Evolutionary conservation across 306 rosid genomes (phyloP).

Genomic region (Albizia julibrissin): DNA sequence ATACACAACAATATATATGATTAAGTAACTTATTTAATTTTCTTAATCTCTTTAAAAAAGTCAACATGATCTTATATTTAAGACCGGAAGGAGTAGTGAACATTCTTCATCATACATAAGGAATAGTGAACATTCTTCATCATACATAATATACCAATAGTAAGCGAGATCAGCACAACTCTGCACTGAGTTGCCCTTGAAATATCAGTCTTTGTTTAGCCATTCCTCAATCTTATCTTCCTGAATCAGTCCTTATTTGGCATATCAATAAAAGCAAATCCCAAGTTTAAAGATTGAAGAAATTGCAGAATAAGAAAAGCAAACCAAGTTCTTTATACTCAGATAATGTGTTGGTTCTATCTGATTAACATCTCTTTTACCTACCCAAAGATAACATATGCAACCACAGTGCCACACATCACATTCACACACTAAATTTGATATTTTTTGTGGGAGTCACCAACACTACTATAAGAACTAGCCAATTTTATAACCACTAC

Average conservation of each 20-base stretch:
- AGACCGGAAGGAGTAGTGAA: not conserved
- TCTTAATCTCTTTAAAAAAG: no score
- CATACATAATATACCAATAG: not conserved
- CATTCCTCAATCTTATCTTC: not conserved
- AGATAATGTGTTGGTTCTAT: not conserved
- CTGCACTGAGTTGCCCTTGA: no score
- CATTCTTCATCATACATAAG: not conserved
- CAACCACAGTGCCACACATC: not conserved
- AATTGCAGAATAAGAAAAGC: not conserved
- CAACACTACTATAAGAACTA: not conserved
- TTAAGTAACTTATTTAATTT: no score
- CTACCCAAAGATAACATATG: no score
- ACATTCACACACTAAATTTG: not conserved
- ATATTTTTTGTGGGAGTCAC: not conserved
- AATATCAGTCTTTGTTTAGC: no score
- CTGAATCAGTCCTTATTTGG: not conserved
- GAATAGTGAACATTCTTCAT: not conserved
- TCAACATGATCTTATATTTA: no score
- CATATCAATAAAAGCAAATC: not conserved
- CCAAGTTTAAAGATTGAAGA: not conserved
- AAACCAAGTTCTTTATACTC: not conserved
- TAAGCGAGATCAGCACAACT: not conserved
- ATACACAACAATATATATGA: no score
- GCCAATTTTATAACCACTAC: no score
- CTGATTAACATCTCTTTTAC: no score